Percentiles rank a stretch among this genome's conserved stretches.
phyloP scores from a whole-genome alignment of 2,329 filamentous ascomycete species.

The Fusarium sp. region DNA sequence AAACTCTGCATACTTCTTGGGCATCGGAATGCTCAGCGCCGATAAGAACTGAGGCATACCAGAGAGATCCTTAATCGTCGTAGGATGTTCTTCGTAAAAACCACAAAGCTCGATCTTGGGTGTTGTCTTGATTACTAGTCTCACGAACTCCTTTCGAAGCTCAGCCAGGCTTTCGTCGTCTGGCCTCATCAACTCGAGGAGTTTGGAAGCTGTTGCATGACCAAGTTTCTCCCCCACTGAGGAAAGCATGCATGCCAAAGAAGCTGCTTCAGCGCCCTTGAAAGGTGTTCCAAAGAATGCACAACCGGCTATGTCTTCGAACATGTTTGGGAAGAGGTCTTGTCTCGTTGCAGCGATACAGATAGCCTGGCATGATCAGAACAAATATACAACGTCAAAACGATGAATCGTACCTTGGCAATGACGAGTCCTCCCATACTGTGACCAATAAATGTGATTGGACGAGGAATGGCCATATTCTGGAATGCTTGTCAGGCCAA shows the following conservation, averaged over 20 bases:
- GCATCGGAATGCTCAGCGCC: conserved; percentile 36
- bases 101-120: conserved; percentile 49
- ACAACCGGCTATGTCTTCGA: conserved; percentile 51
- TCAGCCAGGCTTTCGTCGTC: conserved; percentile 50
- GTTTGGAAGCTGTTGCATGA: conserved; percentile 45
- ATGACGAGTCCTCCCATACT: conserved; percentile 56
- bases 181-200: conserved; percentile 52
- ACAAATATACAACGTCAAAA: too few relatives aligned
- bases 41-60: conserved; percentile 43
- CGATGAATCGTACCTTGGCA: conserved; percentile 45
- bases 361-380: conserved; percentile 25
- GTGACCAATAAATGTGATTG: conserved; percentile 54
- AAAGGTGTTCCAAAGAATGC: conserved; percentile 55
- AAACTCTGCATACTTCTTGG: conserved; percentile 48
- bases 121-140: conserved; percentile 45
- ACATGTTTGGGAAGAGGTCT: conserved; percentile 50
- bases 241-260: conserved; percentile 49
- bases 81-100: conserved; percentile 52
- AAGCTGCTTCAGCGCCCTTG: conserved; percentile 48
- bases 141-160: conserved; percentile 51
- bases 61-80: conserved; percentile 48
- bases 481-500: neutral
- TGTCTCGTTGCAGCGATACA: conserved; percentile 46
- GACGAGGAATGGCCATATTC: conserved; percentile 36
- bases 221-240: conserved; percentile 46